A percentile compares a stretch with the other conserved stretches of the same genome.
These are phyloP conservation scores for Phialophora expanda DNA, from an alignment of 2,329 filamentous ascomycete species.

Conservation along the genomic window DNA sequence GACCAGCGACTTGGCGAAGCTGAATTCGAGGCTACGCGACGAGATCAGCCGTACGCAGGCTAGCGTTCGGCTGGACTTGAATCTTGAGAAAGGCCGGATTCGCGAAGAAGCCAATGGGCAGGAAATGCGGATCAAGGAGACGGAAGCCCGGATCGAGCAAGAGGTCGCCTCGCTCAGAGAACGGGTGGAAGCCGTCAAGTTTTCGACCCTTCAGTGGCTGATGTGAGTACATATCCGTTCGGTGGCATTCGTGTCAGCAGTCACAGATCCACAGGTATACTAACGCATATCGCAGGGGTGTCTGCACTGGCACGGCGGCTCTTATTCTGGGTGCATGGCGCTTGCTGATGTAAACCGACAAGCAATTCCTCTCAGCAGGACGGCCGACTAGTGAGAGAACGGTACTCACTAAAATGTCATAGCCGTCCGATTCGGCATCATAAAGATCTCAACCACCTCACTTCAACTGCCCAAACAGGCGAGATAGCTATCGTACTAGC, in stretches of 20 bases:
- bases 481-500: neutral
- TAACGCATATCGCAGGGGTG: conserved; percentile 56
- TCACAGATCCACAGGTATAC: conserved; percentile 26
- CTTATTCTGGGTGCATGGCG: conserved; percentile 71
- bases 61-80: conserved; percentile 87
- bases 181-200: conserved; percentile 95
- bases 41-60: conserved; percentile 95
- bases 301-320: conserved; percentile 69
- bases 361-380: neutral
- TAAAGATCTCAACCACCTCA: neutral
- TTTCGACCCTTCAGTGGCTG: conserved; percentile 96
- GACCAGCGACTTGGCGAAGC: conserved; percentile 91
- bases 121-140: conserved; percentile 98
- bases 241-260: neutral
- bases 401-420: neutral
- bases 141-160: conserved; percentile 97
- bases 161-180: conserved; percentile 89
- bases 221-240: conserved; percentile 71
- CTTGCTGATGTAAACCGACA: conserved; percentile 61
- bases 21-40: conserved; percentile 85
- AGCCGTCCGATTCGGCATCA: neutral
- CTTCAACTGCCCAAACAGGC: neutral
- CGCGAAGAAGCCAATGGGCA: conserved; percentile 94
- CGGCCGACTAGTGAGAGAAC: neutral
- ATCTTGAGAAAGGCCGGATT: conserved; percentile 95